Base-by-base conservation (phyloP, 148 eudicot species). In the Nepenthes mirabilis region DNA sequence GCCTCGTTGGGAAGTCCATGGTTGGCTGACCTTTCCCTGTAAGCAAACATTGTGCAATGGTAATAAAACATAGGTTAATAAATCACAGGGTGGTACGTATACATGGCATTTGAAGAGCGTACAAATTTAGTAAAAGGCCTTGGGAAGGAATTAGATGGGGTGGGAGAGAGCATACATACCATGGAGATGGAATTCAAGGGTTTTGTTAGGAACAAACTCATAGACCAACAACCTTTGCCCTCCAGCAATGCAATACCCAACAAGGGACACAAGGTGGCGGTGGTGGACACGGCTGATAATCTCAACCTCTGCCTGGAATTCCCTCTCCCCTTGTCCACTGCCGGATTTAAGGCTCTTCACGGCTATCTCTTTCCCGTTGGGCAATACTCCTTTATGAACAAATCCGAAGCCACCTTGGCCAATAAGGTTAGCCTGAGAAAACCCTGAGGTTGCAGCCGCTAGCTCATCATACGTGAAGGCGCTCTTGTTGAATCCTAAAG, bases 331-430 rank as follows among this genome's bases (percentile, higher is more conserved):
- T 9, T 58, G 61, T 13, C 61, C 61, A 37, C 61, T 58, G 0
- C 61, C 61, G 10, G 23, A 3, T 6, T 58, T 58, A 1, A 58
- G 32, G 32, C 47, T 58, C 61, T 58, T 58, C 32, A 37, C 77
- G 2, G 77, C 77, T 6, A 74, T 64, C 52, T 68, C 77, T 36
- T 65, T 23, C 23, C 23, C 23, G 23, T 23, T 23, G 0, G 23
- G 23, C 23, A 23, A 23, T 23, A 23, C 23, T 74, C 77, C 77
- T 50, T 69, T 74, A 57, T 74, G 74, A 13, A 74, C 74, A 11
- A 45, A 65, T 6, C 78, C 78, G 13, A 74, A 74, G 33, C 78
- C 78, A 14, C 78, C 78, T 10, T 70, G 78, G 9, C 78, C 74
- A 5, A 74, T 12, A 2, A 74, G 48, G 33, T 66, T 70, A 23